Percentiles rank a stretch among this genome's conserved stretches.
phyloP scores from a whole-genome alignment of 2,329 filamentous ascomycete genomes.

The Pseudogymnoascus sp. region DNA sequence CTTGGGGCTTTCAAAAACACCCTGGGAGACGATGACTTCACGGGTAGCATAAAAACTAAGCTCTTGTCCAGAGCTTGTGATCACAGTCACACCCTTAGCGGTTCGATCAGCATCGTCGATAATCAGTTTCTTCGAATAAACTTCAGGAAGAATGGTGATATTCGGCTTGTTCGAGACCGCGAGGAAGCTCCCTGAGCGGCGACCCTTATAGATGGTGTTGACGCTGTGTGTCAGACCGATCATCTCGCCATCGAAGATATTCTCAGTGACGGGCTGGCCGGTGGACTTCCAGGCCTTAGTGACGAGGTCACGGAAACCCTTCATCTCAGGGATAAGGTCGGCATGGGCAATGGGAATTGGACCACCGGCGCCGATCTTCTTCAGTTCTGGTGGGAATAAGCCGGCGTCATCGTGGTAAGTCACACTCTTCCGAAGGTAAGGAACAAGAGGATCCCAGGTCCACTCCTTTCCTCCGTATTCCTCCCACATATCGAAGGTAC shows the following conservation, averaged over 20 bases:
- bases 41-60: slow-evolving; percentile 35
- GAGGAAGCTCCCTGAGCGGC: slow-evolving; percentile 42
- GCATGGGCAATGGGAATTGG: slow-evolving; percentile 47
- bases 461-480: no score
- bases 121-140: slow-evolving; percentile 45
- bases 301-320: slow-evolving; percentile 41
- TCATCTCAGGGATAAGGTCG: slow-evolving; percentile 42
- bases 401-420: slow-evolving; percentile 46
- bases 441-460: no score
- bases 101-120: slow-evolving; percentile 37
- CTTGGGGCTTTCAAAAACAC: slow-evolving; percentile 9
- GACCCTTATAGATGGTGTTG: slow-evolving; percentile 48
- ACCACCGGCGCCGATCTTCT: slow-evolving; percentile 43
- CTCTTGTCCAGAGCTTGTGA: slow-evolving; percentile 30
- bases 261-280: slow-evolving; percentile 37
- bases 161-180: slow-evolving; percentile 48
- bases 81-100: slow-evolving; percentile 40
- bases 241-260: slow-evolving; percentile 49
- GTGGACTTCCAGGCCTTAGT: slow-evolving; percentile 44
- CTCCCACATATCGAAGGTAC: slow-evolving; percentile 45
- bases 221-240: slow-evolving; percentile 43
- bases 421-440: slow-evolving; percentile 46
- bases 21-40: neutral
- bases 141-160: slow-evolving; percentile 40
- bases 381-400: slow-evolving; percentile 38